A percentile compares a stretch with the other conserved stretches of the same genome.
Evolutionary conservation across 257 asterid species (phyloP).

Genomic region (Fraxinus quadrangulata): DNA sequence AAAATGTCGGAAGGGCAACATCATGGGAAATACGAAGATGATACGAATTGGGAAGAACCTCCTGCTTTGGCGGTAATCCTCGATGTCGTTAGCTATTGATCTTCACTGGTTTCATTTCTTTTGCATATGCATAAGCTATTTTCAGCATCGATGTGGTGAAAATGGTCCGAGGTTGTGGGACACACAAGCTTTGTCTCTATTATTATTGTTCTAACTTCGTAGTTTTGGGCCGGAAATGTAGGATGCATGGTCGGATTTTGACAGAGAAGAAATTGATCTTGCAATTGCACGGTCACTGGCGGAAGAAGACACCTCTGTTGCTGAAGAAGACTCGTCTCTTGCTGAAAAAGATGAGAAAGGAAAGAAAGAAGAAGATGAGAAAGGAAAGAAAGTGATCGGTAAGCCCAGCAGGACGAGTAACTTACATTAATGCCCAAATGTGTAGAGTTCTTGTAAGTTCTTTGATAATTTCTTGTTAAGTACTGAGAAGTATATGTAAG

Average conservation of each 20-base stretch:
- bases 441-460: conserved; percentile 25
- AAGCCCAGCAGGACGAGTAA: conserved; percentile 33
- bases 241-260: conserved; percentile 82
- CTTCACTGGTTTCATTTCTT: conserved; percentile 8
- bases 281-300: conserved; percentile 90
- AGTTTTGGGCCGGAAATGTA: conserved; percentile 32
- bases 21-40: conserved; percentile 69
- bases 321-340: neutral
- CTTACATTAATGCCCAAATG: conserved; percentile 12
- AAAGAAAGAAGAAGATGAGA: conserved; percentile 49
- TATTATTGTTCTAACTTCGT: conserved; percentile 23
- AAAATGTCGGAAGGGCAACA: conserved; percentile 64
- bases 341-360: conserved; percentile 19
- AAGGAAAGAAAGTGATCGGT: conserved; percentile 80
- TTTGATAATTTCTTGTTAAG: conserved; percentile 5
- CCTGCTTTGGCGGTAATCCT: conserved; percentile 56
- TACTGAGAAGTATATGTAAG: neutral
- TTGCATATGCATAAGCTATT: neutral
- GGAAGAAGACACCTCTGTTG: conserved; percentile 31
- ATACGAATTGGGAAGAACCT: conserved; percentile 62
- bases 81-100: conserved; percentile 2
- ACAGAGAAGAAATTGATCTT: conserved; percentile 77
- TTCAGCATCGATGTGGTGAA: neutral
- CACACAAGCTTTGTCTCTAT: neutral
- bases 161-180: conserved; percentile 5